Conservation (phyloP, 202 grass and related monocot genomes). For the Setaria italica region DNA sequence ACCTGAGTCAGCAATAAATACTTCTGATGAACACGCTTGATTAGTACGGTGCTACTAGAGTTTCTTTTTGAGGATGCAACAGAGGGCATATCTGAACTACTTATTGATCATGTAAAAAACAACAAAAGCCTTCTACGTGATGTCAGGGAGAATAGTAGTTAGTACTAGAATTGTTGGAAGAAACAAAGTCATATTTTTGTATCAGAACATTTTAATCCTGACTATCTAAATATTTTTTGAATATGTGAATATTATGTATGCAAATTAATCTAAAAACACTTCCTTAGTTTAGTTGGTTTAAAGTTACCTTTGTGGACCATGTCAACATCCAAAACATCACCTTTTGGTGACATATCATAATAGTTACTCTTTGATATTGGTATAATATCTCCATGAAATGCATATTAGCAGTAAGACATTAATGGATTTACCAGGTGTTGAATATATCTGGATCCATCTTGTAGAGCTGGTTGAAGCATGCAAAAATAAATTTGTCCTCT, state of each 20-base stretch:
- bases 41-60: not conserved
- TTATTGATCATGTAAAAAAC: not conserved
- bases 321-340: not conserved
- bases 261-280: not conserved
- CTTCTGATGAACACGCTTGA: not conserved
- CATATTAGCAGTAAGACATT: conserved; percentile 1
- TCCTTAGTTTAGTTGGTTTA: not conserved
- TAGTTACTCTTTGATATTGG: not conserved
- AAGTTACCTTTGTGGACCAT: not conserved
- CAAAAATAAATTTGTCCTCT: conserved; percentile 23
- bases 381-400: conserved; percentile 13
- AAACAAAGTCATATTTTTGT: not conserved
- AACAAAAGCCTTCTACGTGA: not conserved
- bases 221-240: not conserved
- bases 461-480: conserved; percentile 25
- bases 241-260: not conserved
- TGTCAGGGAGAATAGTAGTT: not conserved
- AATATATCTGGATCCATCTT: conserved; percentile 29
- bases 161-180: not conserved
- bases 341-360: not conserved
- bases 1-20: conserved; percentile 4
- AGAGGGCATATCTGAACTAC: not conserved
- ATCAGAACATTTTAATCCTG: not conserved
- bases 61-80: not conserved
- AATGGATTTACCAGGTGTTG: conserved; percentile 13